Evolutionary conservation across 495 filamentous ascomycete species (phyloP).

Genomic region (Podospora didyma): DNA sequence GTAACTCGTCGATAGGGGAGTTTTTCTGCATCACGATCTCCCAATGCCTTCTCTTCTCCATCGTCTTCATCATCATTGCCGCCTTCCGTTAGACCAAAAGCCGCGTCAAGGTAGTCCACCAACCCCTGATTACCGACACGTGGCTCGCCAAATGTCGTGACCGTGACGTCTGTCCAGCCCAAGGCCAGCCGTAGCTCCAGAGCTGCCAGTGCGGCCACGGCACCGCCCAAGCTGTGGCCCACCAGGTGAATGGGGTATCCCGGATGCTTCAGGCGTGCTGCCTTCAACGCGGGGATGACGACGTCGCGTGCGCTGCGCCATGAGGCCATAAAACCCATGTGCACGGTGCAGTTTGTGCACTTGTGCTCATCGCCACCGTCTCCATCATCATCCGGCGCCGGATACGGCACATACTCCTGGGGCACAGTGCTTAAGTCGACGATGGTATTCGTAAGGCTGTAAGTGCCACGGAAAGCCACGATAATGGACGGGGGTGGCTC

Average conservation of each 20-base stretch:
- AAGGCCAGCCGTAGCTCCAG: conserved; percentile 59
- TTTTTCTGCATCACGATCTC: conserved; percentile 9
- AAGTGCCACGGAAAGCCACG: conserved; percentile 93
- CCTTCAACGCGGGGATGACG: conserved; percentile 57
- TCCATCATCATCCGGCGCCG: conserved; percentile 41
- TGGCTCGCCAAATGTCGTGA: conserved; percentile 94
- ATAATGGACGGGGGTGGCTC: conserved; percentile 56
- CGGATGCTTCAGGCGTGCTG: conserved; percentile 55
- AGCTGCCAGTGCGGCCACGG: conserved; percentile 81
- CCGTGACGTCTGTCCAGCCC: conserved; percentile 59
- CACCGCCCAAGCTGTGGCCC: conserved; percentile 89
- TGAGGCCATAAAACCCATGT: conserved; percentile 80
- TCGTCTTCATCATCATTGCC: conserved; percentile 15
- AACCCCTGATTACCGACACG: conserved; percentile 74
- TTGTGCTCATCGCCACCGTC: conserved; percentile 36
- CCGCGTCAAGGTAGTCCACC: conserved; percentile 59
- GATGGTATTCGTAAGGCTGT: conserved; percentile 86
- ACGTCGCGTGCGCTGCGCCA: conserved; percentile 68
- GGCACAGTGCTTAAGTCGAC: conserved; percentile 82
- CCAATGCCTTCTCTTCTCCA: background rate
- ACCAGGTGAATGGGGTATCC: conserved; percentile 71
- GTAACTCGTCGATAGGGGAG: conserved; percentile 72
- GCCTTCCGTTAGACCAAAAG: conserved; percentile 50
- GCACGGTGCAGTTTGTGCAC: conserved; percentile 85
- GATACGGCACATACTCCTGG: conserved; percentile 87